Base-by-base conservation (phyloP, 352 stramenopile species). In the Plasmopara viticola region DNA sequence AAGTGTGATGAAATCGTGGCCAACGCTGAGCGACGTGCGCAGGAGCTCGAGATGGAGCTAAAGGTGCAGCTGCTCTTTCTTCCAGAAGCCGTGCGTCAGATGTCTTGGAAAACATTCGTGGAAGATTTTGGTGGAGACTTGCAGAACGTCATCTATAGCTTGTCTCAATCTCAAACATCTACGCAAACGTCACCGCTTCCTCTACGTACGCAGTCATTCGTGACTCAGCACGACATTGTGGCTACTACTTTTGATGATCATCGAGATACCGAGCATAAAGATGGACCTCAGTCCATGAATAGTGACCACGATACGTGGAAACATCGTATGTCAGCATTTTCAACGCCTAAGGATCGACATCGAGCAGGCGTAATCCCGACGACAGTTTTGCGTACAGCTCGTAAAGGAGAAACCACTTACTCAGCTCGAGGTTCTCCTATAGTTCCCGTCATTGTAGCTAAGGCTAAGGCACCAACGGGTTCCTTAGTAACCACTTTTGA, bases 41-140 rank as follows among this genome's bases (percentile, higher is more conserved):
- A 78, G 30, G 81, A 91, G 29, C 62, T 91, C 25, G 59, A 74
- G 50, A 79, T 86, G 68, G 78, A 89, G 52, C 68, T 91, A 30
- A 86, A 87, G 33, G 71, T 91, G 60, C 76, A 91, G 66, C 66
- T 91, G 62, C 69, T 90, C 51, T 86, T 70, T 31, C 53, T 91
- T 13, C 81, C 81, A 15, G 71, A 87, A 46, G 67, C 75, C 5
- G 78, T 91, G 58, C 78, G 76, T 20, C 64, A 72, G 51, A 88
- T 91, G 78, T 67, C 77, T 12, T 89, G 78, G 78, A 85, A 83
- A 57, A 87, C 72, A 37, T 88, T 91, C 55, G 83, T 78, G 38
- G 72, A 81, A n/a, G 76, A 90, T 56, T 90, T 84, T 60, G 75
- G 72, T 35, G 81, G 81, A 38, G 77, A 78, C 51, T 62, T 91